Base-by-base conservation (phyloP, 768 basidiomycete species). In the Boletus rubroflammeus region DNA sequence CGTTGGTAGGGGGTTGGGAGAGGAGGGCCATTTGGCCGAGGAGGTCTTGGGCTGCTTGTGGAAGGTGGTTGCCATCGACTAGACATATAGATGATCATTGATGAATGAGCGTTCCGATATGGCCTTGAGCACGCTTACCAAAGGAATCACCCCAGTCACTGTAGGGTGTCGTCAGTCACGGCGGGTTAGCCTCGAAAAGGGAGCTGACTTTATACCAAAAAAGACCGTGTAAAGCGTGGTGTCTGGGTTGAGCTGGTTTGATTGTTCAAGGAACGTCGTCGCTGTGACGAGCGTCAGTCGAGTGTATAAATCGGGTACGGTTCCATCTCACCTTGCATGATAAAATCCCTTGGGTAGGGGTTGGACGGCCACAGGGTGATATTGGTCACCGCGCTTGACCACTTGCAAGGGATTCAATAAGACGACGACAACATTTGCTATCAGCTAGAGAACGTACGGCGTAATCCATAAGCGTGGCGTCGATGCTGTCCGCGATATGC, bases 201-300 rank as follows among this genome's bases (percentile, higher is more conserved):
- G 17, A 14, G 17, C 76, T 50, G 51, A 79, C 78, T 80, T 82
- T 51, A 81, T 82, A 10, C 81, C 81, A 54, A 82, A 81, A 62
- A 82, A 82, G 9, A 79, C 60, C 2, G 73, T 73, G 50, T 80
- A 82, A 7, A 82, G 65, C 3, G 81, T 81, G 2, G 77, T 78
- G 1, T 68, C 63, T 0, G 80, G 74, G 56, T 81, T 70, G 6
- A 82, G 66, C 0, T 67, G 48, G 55, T 82, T 68, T 1, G 66
- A 65, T 55, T 81, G 80, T n/a, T 68, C 56, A 21, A 81, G 59
- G 59, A 81, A 82, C 3, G 63, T 72, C 9, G 67, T 54, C 42
- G 75, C 80, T 82, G 32, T 25, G 1, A n/a, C 36, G 25, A 39
- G 9, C 1, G 13, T 26, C 31, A 50, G 42, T 47, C 10, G 5